Evolutionary conservation across 257 asterid species (phyloP).

Genomic region (Plantago ovata): DNA sequence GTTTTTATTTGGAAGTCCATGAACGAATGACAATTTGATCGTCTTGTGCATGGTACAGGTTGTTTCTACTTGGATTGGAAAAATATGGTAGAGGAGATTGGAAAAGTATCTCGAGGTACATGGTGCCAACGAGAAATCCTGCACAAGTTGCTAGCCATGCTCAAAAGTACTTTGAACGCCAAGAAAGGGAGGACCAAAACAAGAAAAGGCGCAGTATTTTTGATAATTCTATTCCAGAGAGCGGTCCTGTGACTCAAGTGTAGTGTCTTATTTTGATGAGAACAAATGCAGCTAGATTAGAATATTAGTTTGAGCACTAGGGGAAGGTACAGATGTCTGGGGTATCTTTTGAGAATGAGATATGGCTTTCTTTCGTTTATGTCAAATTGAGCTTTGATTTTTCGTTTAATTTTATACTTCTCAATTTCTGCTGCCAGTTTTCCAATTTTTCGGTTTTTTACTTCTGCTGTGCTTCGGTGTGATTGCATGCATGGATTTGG

Average conservation of each 20-base stretch:
- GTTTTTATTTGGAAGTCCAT: neutral
- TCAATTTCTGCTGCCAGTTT: no score
- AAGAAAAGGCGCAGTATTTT: constrained; percentile 52
- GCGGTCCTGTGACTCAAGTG: neutral
- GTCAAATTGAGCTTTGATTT: no score
- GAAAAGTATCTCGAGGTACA: constrained; percentile 49
- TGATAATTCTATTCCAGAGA: constrained; percentile 24
- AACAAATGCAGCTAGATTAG: no score
- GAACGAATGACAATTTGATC: neutral
- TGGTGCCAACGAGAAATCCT: constrained; percentile 37
- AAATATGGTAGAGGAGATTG: constrained; percentile 53
- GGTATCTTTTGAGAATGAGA: no score
- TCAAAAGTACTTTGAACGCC: constrained; percentile 47
- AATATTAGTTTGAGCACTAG: no score
- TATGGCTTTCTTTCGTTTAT: no score
- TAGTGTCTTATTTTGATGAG: no score
- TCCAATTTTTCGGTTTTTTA: no score
- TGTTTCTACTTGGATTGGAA: constrained; percentile 45
- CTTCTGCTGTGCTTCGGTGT: no score
- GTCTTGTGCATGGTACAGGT: constrained; percentile 17
- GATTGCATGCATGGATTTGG: no score
- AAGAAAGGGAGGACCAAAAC: constrained; percentile 34
- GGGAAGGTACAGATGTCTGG: no score
- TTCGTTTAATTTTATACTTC: no score
- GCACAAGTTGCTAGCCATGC: constrained; percentile 58